Evolutionary conservation across 805 yeast genomes (phyloP).

Genomic region (Wickerhamomyces alni): DNA sequence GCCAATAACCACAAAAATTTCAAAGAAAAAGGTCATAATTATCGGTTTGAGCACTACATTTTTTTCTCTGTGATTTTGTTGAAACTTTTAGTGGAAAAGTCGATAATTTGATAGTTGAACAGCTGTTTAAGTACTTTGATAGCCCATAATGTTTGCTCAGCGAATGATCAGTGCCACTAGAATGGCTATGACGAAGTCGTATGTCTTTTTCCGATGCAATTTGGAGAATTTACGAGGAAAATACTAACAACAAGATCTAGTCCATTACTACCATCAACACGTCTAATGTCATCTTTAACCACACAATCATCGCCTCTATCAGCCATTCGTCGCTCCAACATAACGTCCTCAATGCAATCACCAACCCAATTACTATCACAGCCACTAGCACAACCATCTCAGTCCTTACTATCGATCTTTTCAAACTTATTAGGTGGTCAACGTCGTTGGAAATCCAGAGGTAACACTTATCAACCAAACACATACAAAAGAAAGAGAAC

Average conservation of each 20-base stretch:
- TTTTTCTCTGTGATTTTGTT: background rate
- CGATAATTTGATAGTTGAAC: background rate
- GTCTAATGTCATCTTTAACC: conserved; percentile 9
- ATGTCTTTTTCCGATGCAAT: background rate
- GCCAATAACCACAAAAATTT: no score
- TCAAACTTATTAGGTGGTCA: conserved; percentile 36
- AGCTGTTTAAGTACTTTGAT: no score
- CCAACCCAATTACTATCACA: conserved; percentile 17
- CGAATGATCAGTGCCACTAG: conserved; percentile 4
- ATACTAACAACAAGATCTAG: conserved; percentile 7
- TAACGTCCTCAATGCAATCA: conserved; percentile 15
- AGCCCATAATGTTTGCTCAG: conserved; percentile 3
- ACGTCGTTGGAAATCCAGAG: conserved; percentile 80
- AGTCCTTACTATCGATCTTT: conserved; percentile 18
- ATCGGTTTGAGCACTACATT: background rate
- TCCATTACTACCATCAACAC: conserved; percentile 6
- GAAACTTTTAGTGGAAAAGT: background rate
- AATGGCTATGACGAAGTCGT: background rate
- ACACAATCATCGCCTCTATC: conserved; percentile 16
- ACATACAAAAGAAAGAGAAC: conserved; percentile 86
- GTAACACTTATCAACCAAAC: conserved; percentile 93
- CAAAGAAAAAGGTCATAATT: no score
- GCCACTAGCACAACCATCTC: conserved; percentile 5
- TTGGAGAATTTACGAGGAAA: no score
- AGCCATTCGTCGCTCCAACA: conserved; percentile 14